Evolutionary conservation across 2,329 filamentous ascomycete species (phyloP), one percentile per base, ranked within the genome.

Genomic region (Ascochyta lentis): DNA sequence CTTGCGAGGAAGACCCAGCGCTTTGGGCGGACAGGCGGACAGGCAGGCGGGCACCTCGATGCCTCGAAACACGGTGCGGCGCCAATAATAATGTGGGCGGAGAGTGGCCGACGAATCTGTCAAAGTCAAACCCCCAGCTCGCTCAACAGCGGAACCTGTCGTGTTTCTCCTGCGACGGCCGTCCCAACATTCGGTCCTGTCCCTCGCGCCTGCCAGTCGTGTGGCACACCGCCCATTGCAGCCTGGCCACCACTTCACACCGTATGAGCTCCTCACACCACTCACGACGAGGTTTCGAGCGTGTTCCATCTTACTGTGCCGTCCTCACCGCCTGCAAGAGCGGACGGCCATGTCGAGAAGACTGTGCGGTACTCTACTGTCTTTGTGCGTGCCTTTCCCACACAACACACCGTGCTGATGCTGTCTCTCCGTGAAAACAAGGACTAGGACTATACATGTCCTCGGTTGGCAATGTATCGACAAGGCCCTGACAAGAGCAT

Each of bases 141-240:
- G 35, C 53, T 47, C 48, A 56, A 39, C 47, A 39, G 48, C 38
- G 22, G 38, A 37, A 47, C 12, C 46, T 49, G 55, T 56, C 46
- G 34, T 44, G 26, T 35, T 48, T 43, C 44, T 58, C 51, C 49
- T 50, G 48, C 27, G 44, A 39, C 31, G 46, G 47, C 44, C 60
- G 56, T 59, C 53, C 54, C 64, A 59, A 63, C 58, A 63, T 47
- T 53, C 49, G 54, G 58, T 45, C 56, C 55, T 50, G 44, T 54
- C 51, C 52, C 52, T 46, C 44, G 22, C 29, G 50, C 31, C 53
- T 45, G 33, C 33, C 46, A 24, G 41, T 56, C 26, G 23, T 57
- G 51, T 57, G 50, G 29, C 60, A 60, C 62, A 66, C 64, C 64
- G 64, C 64, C 60, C 56, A 49, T 60, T 61, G 56, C 48, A 50